Base-by-base conservation (phyloP, 176 grass and related monocot species). In the Triticum urartu region DNA sequence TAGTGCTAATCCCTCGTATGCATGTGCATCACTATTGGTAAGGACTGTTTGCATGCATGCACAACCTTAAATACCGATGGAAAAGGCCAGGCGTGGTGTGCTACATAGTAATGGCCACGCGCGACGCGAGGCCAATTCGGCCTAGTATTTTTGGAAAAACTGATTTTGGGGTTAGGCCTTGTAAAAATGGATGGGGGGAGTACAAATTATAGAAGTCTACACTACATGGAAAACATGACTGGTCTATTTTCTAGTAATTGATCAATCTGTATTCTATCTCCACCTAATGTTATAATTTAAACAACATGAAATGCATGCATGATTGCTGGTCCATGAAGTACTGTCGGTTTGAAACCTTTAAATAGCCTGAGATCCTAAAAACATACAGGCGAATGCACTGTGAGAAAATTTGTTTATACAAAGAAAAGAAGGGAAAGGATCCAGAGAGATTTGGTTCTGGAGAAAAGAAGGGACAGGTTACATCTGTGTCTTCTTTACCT, bases 401-500 rank as follows among this genome's bases (percentile, higher is more conserved):
- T n/a, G 79, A 24, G 11, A 8, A n/a, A 71, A 58, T 54, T 62
- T 81, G 9, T 28, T 28, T 70, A 62, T n/a, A 17, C 30, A 2
- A 71, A 90, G 64, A 89, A 64, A 28, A 77, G 47, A 79, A 64
- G 22, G 56, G 9, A 77, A 30, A 68, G 20, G 50, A 39, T 82
- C 11, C 75, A 61, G 50, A 34, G 72, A 12, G 54, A 39, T 60
- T 71, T 70, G 26, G 61, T 24, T 69, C 42, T 28, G 36, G 22
- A 42, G 38, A 5, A 79, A 30, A 28, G 24, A 20, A 74, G 43
- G 43, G 4, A 48, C 45, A 75, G 11, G 61, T 43, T 79, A 40
- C 28, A 67, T 25, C 50, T 70, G 71, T 88, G 72, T 20, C 76
- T 52, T 35, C 11, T 81, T 93, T 89, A 98, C 95, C 95, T 98